Base-by-base conservation (phyloP, 768 basidiomycete genomes). In the Boletus fagicola region DNA sequence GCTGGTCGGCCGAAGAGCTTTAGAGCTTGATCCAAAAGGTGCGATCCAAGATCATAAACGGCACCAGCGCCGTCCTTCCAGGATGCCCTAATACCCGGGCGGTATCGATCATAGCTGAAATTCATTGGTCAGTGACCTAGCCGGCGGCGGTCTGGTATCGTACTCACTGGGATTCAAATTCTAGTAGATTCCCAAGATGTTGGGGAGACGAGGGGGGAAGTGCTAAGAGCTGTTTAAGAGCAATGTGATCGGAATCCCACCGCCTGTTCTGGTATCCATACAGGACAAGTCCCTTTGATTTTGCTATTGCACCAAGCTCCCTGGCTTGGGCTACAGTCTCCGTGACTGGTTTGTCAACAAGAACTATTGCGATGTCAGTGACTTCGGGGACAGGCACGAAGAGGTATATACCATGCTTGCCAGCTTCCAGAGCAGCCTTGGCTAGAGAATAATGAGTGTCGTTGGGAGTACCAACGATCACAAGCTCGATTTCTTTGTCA, bases 61-160 rank as follows among this genome's bases (percentile, higher is more conserved):
- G 82, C 76, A 5, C 90, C 89, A 1, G 83, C 76, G 31, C 80
- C 70, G 57, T 93, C 91, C 71, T 93, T 94, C 93, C 92, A 96
- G 0, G 84, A 82, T 13, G 85, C 82, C 63, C 87, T 87, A 33
- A 86, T 68, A 1, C 73, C 76, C 26, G 78, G 77, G 35, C 88
- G 83, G 75, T 83, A 92, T 42, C 92, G 85, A 68, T 92, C 90
- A 68, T 83, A 88, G 68, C 90, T 90, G 53, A 2, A 36, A 31
- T 46, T 44, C 12, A 55, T 50, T 35, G 36, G 33, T 55, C 46
- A 48, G 22, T 24, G 48, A 33, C 15, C 31, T 35, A 22, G 13
- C 24, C 15, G 7, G 18, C 42, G 31, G 33, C 13, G 28, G 16
- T 48, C 39, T 24, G 12, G n/a, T 20, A 22, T 8, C 11, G 44